Base-by-base conservation (phyloP, 1,139 yeast genomes). In the Hansenula anomala region DNA sequence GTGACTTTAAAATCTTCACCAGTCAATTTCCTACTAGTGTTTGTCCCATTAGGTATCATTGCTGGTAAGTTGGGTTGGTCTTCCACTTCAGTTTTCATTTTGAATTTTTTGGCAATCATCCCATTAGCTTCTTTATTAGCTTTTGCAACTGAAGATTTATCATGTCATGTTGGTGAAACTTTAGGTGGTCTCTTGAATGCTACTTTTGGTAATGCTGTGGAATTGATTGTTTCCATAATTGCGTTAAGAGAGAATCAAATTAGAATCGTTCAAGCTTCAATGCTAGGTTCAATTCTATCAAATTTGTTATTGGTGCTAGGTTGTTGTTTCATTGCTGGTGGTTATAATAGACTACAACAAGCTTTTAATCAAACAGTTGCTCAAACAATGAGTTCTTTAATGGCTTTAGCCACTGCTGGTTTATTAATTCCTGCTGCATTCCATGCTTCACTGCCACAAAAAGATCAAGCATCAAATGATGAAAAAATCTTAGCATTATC, bases 291-390 rank as follows among this genome's bases (percentile, higher is more conserved):
- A 40, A 85, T 92, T 46, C 71, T 92, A 42, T 86, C 96, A 37
- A 92, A 92, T 62, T 66, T 89, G 54, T 68, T 92, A 45, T 72
- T 94, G 44, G 98, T 92, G 6, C 71, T 92, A 45, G 98, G 98
- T n/a, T 84, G 95, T 62, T 89, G 97, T 58, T 94, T 92, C 59
- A 66, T 92, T 25, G 92, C 89, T 36, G 98, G 98, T 40, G 98
- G 98, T 14, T 72, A 81, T 58, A 83, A 86, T 49, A 75, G 94
- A 45, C 73, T 81, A 33, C 95, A 86, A 60, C 98, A 92, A 62
- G 74, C 75, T 4, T 92, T 94, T 66, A 90, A 90, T 67, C 95
- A 84, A 62, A 90, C 97, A 0, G 97, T 90, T 11, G 98, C 98
- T 8, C 97, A 92, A 58, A 89, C 97, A 16, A 92, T 94, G 97